Conservation (phyloP, 176 grass and related monocot species). For the Paspalum vaginatum region DNA sequence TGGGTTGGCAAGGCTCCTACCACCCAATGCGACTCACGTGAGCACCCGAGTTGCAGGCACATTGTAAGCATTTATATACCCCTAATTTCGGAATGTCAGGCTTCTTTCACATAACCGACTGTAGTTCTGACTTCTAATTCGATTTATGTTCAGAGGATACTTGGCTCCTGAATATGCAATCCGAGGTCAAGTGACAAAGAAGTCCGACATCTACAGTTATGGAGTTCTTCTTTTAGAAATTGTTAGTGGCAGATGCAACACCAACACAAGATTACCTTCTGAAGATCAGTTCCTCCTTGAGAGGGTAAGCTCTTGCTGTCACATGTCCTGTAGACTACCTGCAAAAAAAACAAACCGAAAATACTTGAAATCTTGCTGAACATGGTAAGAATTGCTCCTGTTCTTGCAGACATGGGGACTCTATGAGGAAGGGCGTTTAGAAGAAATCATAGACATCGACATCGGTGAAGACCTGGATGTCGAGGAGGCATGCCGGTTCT, state of each 20-base stretch:
- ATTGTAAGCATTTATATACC: slow-evolving; percentile 55
- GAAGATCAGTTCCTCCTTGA: slow-evolving; percentile 84
- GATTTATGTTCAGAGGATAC: slow-evolving; percentile 61
- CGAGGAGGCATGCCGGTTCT: slow-evolving; percentile 64
- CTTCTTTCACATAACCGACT: background rate
- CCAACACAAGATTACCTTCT: slow-evolving; percentile 62
- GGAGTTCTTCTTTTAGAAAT: slow-evolving; percentile 88
- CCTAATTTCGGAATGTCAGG: background rate
- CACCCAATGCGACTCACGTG: slow-evolving; percentile 76
- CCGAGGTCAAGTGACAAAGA: slow-evolving; percentile 84
- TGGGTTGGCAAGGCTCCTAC: slow-evolving; percentile 76
- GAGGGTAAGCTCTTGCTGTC: slow-evolving; percentile 50
- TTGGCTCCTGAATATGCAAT: slow-evolving; percentile 94
- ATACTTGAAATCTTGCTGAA: background rate
- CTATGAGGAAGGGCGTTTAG: slow-evolving; percentile 52
- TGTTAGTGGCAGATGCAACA: slow-evolving; percentile 75
- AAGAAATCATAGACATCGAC: slow-evolving; percentile 66
- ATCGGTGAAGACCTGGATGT: slow-evolving; percentile 54
- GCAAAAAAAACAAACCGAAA: background rate
- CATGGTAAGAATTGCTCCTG: slow-evolving; percentile 25
- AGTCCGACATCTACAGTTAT: slow-evolving; percentile 82
- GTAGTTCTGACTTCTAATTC: slow-evolving; percentile 29
- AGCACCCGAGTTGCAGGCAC: slow-evolving; percentile 94
- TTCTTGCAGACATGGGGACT: slow-evolving; percentile 69
- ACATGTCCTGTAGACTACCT: background rate